A percentile compares a stretch with the other conserved stretches of the same genome.
phyloP scores from a whole-genome alignment of 2,329 filamentous ascomycete genomes.

The Ustulina deusta region DNA sequence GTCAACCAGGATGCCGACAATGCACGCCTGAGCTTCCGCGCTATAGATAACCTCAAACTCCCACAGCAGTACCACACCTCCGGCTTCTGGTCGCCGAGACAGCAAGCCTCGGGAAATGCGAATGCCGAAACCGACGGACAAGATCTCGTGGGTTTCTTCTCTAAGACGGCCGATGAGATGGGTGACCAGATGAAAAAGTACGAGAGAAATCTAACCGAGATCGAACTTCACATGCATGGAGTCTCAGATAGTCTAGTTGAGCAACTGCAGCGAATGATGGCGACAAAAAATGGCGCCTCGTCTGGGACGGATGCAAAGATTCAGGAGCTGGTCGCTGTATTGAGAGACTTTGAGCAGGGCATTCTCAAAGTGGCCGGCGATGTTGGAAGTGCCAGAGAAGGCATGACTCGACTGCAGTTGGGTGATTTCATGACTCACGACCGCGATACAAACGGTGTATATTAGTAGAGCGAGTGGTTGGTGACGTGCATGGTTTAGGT shows the following conservation, averaged over 20 bases:
- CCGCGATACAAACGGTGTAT: conserved; percentile 46
- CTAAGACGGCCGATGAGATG: conserved; percentile 72
- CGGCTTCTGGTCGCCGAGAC: conserved; percentile 57
- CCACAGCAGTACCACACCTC: conserved; percentile 63
- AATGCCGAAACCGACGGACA: conserved; percentile 63
- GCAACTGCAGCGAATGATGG: conserved; percentile 68
- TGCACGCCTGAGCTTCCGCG: conserved; percentile 59
- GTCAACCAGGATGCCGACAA: conserved; percentile 58
- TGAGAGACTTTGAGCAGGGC: conserved; percentile 74
- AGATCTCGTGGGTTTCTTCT: conserved; percentile 74
- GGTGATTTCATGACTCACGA: conserved; percentile 59
- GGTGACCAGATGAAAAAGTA: conserved; percentile 67
- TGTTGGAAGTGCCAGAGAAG: conserved; percentile 70
- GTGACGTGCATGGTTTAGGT: conserved; percentile 30
- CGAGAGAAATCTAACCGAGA: conserved; percentile 70
- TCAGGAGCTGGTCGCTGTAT: conserved; percentile 66
- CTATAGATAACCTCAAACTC: conserved; percentile 61
- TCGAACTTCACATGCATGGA: conserved; percentile 73
- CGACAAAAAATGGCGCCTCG: conserved; percentile 53
- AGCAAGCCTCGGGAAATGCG: conserved; percentile 56
- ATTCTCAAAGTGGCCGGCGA: conserved; percentile 72
- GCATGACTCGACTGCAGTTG: conserved; percentile 68
- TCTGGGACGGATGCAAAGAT: conserved; percentile 59
- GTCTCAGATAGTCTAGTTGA: conserved; percentile 71
- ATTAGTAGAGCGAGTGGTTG: conserved; percentile 40